Evolutionary conservation across 2,329 filamentous ascomycete genomes (phyloP).

Genomic region (Fusarium udum): DNA sequence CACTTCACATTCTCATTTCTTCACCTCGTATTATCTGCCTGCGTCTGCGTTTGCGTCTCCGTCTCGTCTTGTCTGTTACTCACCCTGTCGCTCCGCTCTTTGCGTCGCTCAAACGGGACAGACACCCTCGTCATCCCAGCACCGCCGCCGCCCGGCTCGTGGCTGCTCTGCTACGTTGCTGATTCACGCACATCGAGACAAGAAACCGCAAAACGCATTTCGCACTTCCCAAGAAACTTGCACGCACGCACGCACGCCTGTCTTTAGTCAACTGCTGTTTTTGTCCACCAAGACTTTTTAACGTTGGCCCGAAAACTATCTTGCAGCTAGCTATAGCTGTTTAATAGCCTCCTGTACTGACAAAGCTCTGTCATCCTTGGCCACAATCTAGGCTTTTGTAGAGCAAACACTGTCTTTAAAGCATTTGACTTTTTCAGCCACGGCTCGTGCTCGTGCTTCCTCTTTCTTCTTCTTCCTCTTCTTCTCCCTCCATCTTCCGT

Average conservation of each 20-base stretch:
- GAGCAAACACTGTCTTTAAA: conserved; percentile 21
- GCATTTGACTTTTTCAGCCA: conserved; percentile 25
- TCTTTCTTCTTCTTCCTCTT: conserved; percentile 1
- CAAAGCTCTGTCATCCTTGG: conserved; percentile 5
- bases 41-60: neutral
- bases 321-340: neutral
- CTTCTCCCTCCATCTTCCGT: conserved; percentile 27
- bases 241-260: neutral
- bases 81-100: conserved; percentile 13
- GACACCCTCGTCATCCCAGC: conserved; percentile 27
- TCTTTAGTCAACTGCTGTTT: conserved; percentile 3
- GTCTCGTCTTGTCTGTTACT: conserved; percentile 5
- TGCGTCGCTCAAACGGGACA: conserved; percentile 21
- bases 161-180: conserved; percentile 27
- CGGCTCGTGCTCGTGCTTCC: conserved; percentile 27
- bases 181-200: conserved; percentile 38
- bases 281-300: neutral
- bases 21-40: conserved; percentile 5
- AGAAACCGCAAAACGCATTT: conserved; percentile 18
- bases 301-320: conserved; percentile 5
- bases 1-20: conserved; percentile 13
- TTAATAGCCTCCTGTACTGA: neutral
- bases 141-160: conserved; percentile 26
- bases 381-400: conserved; percentile 8
- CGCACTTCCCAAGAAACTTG: conserved; percentile 8